Evolutionary conservation across 2,329 filamentous ascomycete species (phyloP).

Genomic region (Ramichloridium luteum): DNA sequence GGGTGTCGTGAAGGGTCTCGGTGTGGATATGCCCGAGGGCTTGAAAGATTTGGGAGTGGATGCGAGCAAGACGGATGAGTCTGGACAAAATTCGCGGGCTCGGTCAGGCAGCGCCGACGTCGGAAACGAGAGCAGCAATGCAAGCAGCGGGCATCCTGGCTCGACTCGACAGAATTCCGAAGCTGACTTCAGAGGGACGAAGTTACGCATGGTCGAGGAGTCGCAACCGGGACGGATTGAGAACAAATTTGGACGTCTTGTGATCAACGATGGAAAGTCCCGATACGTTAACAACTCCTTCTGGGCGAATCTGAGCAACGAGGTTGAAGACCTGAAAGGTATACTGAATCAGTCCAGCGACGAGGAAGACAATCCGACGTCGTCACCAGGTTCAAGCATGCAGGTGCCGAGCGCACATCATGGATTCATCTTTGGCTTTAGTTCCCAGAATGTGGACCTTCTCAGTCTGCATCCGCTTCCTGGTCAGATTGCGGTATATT

Average conservation of each 20-base stretch:
- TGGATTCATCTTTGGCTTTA: constrained; percentile 60
- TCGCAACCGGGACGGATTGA: constrained; percentile 20
- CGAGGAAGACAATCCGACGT: constrained; percentile 45
- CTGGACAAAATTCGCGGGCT: constrained; percentile 2
- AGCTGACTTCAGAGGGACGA: too few relatives aligned
- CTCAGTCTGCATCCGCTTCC: constrained; percentile 51
- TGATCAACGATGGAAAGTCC: constrained; percentile 57
- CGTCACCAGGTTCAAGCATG: constrained; percentile 18
- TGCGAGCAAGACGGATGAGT: background rate
- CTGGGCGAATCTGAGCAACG: constrained; percentile 64
- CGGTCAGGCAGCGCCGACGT: background rate
- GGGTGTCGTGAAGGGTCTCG: constrained; percentile 55
- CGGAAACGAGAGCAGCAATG: background rate
- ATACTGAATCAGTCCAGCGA: constrained; percentile 50
- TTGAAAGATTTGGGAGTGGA: constrained; percentile 2
- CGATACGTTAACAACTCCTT: constrained; percentile 67
- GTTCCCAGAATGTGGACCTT: constrained; percentile 57
- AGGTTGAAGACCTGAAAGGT: constrained; percentile 53
- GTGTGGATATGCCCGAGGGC: constrained; percentile 30
- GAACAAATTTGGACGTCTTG: constrained; percentile 52
- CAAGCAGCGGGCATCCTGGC: background rate
- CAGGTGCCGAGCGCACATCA: constrained; percentile 45
- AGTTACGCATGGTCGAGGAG: constrained; percentile 18
- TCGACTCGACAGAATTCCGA: too few relatives aligned
- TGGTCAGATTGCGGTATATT: constrained; percentile 54